These are phyloP conservation scores for Cyberlindnera nakhonratchasimensis DNA, from an alignment of 805 yeast genomes.

Conservation along the genomic window DNA sequence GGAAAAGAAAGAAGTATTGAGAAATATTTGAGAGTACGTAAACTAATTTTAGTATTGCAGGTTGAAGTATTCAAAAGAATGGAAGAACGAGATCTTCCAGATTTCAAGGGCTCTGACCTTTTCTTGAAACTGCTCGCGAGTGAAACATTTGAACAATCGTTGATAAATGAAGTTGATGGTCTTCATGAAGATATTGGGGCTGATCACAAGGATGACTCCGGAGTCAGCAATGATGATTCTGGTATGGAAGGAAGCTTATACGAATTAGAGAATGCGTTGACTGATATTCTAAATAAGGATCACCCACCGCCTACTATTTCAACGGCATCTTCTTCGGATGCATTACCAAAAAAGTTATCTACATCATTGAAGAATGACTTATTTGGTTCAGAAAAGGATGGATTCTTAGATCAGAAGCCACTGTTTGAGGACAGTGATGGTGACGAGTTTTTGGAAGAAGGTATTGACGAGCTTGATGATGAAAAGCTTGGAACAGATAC, in stretches of 20 bases:
- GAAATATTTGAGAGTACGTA: slow-evolving; percentile 52
- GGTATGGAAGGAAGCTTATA: slow-evolving; percentile 7
- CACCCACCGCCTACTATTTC: slow-evolving; percentile 4
- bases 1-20: slow-evolving; percentile 19
- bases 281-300: slow-evolving; percentile 15
- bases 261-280: slow-evolving; percentile 18
- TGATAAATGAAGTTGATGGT: slow-evolving; percentile 28
- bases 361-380: slow-evolving; percentile 21
- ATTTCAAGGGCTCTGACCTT: slow-evolving; percentile 55
- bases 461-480: slow-evolving; percentile 19
- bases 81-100: slow-evolving; percentile 50
- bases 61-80: slow-evolving; percentile 46
- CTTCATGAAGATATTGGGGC: slow-evolving; percentile 11
- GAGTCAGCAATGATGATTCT: slow-evolving; percentile 3
- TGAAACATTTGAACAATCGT: slow-evolving; percentile 32
- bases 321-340: slow-evolving; percentile 7
- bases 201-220: background rate
- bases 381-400: slow-evolving; percentile 24
- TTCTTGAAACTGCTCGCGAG: slow-evolving; percentile 52
- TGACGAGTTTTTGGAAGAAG: slow-evolving; percentile 23
- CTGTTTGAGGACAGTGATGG: slow-evolving; percentile 25
- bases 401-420: slow-evolving; percentile 25
- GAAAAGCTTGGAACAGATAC: slow-evolving; percentile 31
- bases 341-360: slow-evolving; percentile 3
- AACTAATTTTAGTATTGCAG: slow-evolving; percentile 58